A percentile compares a stretch with the other conserved stretches of the same genome.
Evolutionary conservation across 441 rosid genomes (phyloP).

Genomic region (Mallotus repandus): DNA sequence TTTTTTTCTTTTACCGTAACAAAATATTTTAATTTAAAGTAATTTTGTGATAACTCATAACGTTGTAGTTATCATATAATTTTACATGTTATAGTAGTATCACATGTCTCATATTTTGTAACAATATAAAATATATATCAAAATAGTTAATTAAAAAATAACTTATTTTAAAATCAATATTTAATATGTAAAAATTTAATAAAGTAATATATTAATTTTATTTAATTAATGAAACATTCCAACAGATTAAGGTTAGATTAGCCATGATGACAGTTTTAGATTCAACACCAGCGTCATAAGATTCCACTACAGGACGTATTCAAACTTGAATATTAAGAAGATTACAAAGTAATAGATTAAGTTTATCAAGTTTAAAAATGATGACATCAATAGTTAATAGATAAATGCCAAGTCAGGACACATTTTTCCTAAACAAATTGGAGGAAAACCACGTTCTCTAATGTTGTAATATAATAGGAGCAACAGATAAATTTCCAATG

Average conservation of each 20-base stretch:
- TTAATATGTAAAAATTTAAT: too few species aligned
- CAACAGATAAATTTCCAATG: neutral
- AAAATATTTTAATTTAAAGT: too few species aligned
- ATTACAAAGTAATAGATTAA: conserved; percentile 14
- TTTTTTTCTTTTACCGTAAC: too few species aligned
- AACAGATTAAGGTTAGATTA: conserved; percentile 12
- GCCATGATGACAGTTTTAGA: conserved; percentile 13
- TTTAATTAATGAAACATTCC: neutral
- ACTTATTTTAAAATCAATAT: too few species aligned
- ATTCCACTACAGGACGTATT: conserved; percentile 62
- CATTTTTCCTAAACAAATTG: conserved; percentile 1
- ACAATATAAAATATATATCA: too few species aligned
- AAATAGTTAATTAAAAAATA: too few species aligned
- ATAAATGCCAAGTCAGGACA: neutral
- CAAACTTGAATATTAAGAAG: conserved; percentile 13
- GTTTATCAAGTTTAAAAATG: conserved; percentile 5
- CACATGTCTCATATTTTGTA: too few species aligned
- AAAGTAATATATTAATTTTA: too few species aligned
- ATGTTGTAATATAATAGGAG: neutral
- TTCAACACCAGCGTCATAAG: conserved; percentile 67
- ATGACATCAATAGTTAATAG: neutral
- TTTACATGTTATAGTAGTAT: too few species aligned
- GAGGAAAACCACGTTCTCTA: neutral
- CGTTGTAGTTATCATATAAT: too few species aligned
- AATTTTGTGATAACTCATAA: too few species aligned